Base-by-base conservation (phyloP, 257 asterid species). In the Cordia subcordata region DNA sequence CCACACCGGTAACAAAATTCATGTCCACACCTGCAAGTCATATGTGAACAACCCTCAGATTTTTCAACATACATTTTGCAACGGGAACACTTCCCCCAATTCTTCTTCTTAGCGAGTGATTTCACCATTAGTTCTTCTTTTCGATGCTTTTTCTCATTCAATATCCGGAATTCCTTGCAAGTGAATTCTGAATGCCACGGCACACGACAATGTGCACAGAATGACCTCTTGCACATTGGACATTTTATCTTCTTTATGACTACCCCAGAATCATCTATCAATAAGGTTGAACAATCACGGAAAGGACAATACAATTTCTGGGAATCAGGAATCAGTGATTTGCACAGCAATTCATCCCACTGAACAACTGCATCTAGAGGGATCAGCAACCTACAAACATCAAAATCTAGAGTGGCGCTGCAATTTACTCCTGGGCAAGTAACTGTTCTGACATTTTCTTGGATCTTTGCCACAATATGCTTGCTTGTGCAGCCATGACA, bases 141-240 rank as follows among this genome's bases (percentile, higher is more conserved):
- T 63, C 74, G 72, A 5, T 53, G 63, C 59, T 64, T 68, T 49
- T 66, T 73, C 0, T 49, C 42, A 20, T 70, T 54, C 57, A 79
- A 53, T 74, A 81, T 88, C 78, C 65, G 70, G 71, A 75, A 85
- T 53, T 85, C 89, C 68, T 67, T 74, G 74, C 96, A 88, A 1
- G 82, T 75, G 61, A 88, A 82, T 10, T 83, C 84, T 0, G 81
- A 33, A 70, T 85, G 94, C 94, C 96, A 88, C 0, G 94, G 87
- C 35, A 82, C 89, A n/a, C 35, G 72, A 46, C 96, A 88, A 11
- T 37, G 32, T 13, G 74, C 94, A 53, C 96, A 85, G 57, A 87
- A 79, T 0, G 61, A 67, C 63, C 96, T 74, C 65, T 57, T 77
- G 77, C 96, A 88, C 5, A 46, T 63, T 4, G 85, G 64, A 13